Evolutionary conservation across 768 basidiomycete genomes (phyloP).

Genomic region (Asterophora lycoperdoides): DNA sequence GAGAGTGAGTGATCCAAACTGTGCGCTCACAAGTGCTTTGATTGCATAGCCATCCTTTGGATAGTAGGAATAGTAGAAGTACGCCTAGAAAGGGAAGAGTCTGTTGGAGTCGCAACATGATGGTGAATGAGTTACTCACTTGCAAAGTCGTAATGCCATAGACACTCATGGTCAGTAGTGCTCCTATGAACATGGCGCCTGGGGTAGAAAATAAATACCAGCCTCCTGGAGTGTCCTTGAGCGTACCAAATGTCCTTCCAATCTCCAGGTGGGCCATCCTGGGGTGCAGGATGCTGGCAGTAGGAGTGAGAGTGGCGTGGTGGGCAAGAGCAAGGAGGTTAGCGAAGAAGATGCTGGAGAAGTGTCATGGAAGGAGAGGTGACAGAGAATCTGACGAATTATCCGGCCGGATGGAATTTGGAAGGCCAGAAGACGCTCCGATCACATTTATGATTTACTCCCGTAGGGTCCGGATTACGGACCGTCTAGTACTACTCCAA

Average conservation of each 20-base stretch:
- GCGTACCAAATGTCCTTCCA: conserved; percentile 30
- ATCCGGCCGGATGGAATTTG: neutral
- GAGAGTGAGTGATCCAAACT: no score
- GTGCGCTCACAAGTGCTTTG: conserved; percentile 31
- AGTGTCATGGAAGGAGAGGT: conserved; percentile 7
- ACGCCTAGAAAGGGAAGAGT: conserved; percentile 24
- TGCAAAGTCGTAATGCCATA: conserved; percentile 44
- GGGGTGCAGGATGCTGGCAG: neutral
- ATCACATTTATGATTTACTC: neutral
- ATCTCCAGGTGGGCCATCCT: conserved; percentile 14
- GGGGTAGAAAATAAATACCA: neutral
- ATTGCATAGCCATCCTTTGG: conserved; percentile 31
- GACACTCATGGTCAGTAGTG: conserved; percentile 32
- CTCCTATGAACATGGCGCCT: conserved; percentile 37
- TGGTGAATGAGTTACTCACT: conserved; percentile 17
- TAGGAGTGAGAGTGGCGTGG: neutral
- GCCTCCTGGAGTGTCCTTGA: neutral
- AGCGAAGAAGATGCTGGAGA: conserved; percentile 5
- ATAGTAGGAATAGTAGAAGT: conserved; percentile 40
- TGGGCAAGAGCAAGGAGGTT: neutral
- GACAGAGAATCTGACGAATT: neutral
- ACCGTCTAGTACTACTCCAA: no score
- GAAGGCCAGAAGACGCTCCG: neutral
- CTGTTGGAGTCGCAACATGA: neutral
- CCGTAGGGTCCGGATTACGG: no score